Percentiles rank a stretch among this genome's conserved stretches.
phyloP scores from a whole-genome alignment of 805 yeast species.

The Starmerella cellae region DNA sequence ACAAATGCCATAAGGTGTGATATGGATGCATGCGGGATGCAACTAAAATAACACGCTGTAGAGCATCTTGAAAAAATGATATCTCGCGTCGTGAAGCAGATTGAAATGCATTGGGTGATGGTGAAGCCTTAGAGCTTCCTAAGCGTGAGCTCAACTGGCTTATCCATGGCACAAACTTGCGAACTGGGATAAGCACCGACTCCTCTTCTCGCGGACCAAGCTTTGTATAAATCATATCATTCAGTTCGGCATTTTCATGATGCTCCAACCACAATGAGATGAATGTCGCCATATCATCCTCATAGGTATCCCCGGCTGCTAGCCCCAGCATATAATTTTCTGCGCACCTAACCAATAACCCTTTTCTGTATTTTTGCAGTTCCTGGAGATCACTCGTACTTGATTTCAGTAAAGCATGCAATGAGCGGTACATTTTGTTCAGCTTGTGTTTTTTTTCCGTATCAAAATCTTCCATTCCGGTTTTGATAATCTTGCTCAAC shows the following conservation, averaged over 20 bases:
- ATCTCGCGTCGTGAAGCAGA: not conserved
- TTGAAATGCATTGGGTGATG: too few relatives aligned
- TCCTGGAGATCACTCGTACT: slow-evolving; percentile 38
- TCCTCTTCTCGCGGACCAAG: not conserved
- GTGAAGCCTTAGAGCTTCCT: slow-evolving; percentile 37
- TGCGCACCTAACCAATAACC: slow-evolving; percentile 41
- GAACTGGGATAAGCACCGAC: slow-evolving; percentile 35
- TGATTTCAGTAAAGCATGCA: slow-evolving; percentile 20
- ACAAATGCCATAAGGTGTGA: slow-evolving; percentile 14
- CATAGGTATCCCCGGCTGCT: slow-evolving; percentile 6
- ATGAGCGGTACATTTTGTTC: not conserved
- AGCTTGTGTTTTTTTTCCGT: not conserved
- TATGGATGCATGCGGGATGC: slow-evolving; percentile 10
- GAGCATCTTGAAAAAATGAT: slow-evolving; percentile 47
- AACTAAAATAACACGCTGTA: slow-evolving; percentile 3
- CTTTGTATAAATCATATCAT: not conserved
- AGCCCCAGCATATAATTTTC: slow-evolving; percentile 44
- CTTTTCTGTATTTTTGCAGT: slow-evolving; percentile 30
- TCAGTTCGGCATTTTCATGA: not conserved
- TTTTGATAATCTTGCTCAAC: not conserved
- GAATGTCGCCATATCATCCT: slow-evolving; percentile 32
- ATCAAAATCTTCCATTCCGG: not conserved
- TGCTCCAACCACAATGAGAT: slow-evolving; percentile 54
- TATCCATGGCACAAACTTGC: slow-evolving; percentile 64
- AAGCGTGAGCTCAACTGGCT: slow-evolving; percentile 69